Conservation (phyloP, 2,329 filamentous ascomycete genomes). For the Pseudopyrenochaeta lycopersici region DNA sequence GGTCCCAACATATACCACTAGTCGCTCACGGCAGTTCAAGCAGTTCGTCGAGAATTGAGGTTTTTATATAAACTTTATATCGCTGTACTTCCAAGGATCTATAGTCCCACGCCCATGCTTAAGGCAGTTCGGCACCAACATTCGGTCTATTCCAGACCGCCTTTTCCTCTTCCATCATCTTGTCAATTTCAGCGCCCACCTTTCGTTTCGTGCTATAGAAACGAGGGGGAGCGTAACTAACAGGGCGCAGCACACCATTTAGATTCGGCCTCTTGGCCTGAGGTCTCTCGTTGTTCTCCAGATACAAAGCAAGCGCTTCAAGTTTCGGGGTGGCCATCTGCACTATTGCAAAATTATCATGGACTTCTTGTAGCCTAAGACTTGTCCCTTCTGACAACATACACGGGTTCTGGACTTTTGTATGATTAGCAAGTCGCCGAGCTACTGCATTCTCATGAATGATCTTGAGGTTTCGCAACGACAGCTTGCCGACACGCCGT, state of each 20-base stretch:
- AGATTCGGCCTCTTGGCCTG: neutral
- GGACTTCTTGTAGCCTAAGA: no score
- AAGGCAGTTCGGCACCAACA: neutral
- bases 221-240: constrained; percentile 1
- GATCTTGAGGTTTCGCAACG: neutral
- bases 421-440: neutral
- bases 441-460: neutral
- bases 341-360: no score
- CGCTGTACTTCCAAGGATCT: no score
- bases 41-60: no score
- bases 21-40: no score
- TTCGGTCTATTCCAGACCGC: neutral
- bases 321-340: no score
- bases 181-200: constrained; percentile 1
- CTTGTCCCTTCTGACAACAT: no score
- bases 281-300: no score
- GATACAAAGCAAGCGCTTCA: no score
- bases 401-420: no score
- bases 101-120: neutral
- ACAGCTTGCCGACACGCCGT: constrained; percentile 9
- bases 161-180: constrained; percentile 5
- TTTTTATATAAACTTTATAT: no score
- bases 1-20: no score
- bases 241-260: constrained; percentile 9
- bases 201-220: neutral